A percentile compares a stretch with the other conserved stretches of the same genome.
Conservation (phyloP, 768 basidiomycete genomes). For the Psilocybe subaeruginosa region DNA sequence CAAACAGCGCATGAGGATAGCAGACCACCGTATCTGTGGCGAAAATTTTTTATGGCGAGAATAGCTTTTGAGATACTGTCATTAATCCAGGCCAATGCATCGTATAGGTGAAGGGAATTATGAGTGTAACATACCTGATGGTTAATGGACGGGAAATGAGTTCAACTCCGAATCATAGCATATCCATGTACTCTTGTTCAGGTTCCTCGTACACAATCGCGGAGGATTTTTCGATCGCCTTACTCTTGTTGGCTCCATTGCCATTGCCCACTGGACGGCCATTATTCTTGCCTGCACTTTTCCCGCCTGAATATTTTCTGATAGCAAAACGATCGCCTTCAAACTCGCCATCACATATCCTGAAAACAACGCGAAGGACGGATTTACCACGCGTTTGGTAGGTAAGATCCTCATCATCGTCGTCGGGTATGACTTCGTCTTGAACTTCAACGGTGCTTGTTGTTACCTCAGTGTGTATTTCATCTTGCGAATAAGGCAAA, state of each 20-base stretch:
- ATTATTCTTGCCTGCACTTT: slow-evolving; percentile 19
- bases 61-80: too few species aligned
- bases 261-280: slow-evolving; percentile 5
- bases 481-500: slow-evolving; percentile 65
- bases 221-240: slow-evolving; percentile 4
- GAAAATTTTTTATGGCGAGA: too few species aligned
- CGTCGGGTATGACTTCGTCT: slow-evolving; percentile 79
- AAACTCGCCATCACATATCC: slow-evolving; percentile 63
- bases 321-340: slow-evolving; percentile 38
- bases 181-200: slow-evolving; percentile 38
- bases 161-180: slow-evolving; percentile 20
- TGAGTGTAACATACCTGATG: too few species aligned
- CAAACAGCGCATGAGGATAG: too few species aligned
- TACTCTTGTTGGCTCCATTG: slow-evolving; percentile 14
- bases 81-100: too few species aligned
- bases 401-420: slow-evolving; percentile 69
- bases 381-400: slow-evolving; percentile 76
- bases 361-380: slow-evolving; percentile 60
- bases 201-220: slow-evolving; percentile 32
- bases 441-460: slow-evolving; percentile 76
- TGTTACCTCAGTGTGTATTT: slow-evolving; percentile 61
- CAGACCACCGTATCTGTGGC: too few species aligned
- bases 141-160: too few species aligned
- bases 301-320: slow-evolving; percentile 28
- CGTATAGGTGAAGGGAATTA: too few species aligned